Percentiles rank a stretch among this genome's conserved stretches.
These are phyloP conservation scores for Gryganskiella cystojenkinii DNA, from an alignment of 192 early-diverging fungal genomes.

Conservation along the genomic window DNA sequence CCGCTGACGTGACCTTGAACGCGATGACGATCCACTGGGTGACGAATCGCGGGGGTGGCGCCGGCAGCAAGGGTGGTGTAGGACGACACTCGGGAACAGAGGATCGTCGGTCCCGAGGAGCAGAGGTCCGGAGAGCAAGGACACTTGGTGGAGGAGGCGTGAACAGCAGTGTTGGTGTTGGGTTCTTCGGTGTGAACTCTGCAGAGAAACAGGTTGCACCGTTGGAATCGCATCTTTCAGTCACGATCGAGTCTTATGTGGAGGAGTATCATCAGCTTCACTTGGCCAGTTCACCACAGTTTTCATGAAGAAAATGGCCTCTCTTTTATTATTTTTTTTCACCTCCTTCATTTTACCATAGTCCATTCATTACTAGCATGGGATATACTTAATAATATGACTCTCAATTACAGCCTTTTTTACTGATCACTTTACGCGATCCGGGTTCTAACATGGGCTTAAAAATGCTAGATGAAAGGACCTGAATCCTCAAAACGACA, in stretches of 20 bases:
- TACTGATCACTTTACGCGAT: too few species aligned
- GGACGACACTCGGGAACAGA: too few species aligned
- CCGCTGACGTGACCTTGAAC: constrained; percentile 60
- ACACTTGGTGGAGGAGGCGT: constrained; percentile 10
- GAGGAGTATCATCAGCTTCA: constrained; percentile 43
- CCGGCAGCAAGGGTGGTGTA: background rate
- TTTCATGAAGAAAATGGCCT: too few species aligned
- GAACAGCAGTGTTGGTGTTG: too few species aligned
- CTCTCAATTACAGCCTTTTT: too few species aligned
- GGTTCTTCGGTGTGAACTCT: background rate
- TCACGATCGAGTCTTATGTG: constrained; percentile 38
- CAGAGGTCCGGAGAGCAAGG: background rate
- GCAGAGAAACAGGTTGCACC: constrained; percentile 8
- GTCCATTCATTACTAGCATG: too few species aligned
- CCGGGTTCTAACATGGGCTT: too few species aligned
- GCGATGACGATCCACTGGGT: constrained; percentile 60
- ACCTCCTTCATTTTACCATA: too few species aligned
- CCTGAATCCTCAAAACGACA: too few species aligned
- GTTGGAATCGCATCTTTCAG: constrained; percentile 32
- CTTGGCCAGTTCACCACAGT: background rate
- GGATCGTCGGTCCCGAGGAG: background rate
- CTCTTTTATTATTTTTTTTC: too few species aligned
- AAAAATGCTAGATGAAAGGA: too few species aligned
- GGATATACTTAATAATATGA: too few species aligned
- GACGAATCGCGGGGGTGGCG: constrained; percentile 14